Base-by-base conservation (phyloP, 2,329 filamentous ascomycete genomes). In the Camptophora hylomeconis region DNA sequence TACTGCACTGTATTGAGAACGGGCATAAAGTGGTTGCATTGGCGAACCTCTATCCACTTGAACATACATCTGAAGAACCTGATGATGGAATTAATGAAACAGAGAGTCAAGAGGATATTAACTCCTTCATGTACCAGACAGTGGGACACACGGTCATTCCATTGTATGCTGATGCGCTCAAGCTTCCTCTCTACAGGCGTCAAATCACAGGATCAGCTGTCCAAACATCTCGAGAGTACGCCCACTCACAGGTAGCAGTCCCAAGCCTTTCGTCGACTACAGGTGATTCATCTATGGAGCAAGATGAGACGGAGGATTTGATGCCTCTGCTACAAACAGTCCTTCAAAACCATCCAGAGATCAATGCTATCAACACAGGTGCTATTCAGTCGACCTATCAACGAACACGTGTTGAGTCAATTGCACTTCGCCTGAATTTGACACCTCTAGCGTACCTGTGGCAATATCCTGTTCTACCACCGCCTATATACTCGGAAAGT, bases 121-220 rank as follows among this genome's bases (percentile, higher is more conserved):
- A 98, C 56, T 94, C 86, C 60, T 95, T 89, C 73, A 98, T 98
- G 89, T 98, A 95, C 63, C 89, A 98, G 62, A 98, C 89, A 3
- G 81, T 94, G 36, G 89, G 89, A 8, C 83, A 95, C 55, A 68
- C 73, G 33, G 63, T 94, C 11, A 77, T 95, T 33, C 83, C 86
- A 2, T 67, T 93, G 10, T 95, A 94, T 51, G 75, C 76, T 36
- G 55, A 69, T 26, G 84, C 82, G 18, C 74, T 93, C 2, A 73
- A 67, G 0, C 64, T 95, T 18, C 87, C 87, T 14, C 65, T 98
- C 2, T 94, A 89, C 54, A 75, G 89, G 12, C 71, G 76, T 43
- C 61, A 72, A 30, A 94, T 95, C 42, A 50, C 54, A 2, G 89
- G 87, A 21, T 61, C 58, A 4, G 79, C 82, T 1, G 65, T 79